These are phyloP conservation scores for Fusarium miscanthi DNA, from an alignment of 2,329 filamentous ascomycete genomes.

Conservation along the genomic window DNA sequence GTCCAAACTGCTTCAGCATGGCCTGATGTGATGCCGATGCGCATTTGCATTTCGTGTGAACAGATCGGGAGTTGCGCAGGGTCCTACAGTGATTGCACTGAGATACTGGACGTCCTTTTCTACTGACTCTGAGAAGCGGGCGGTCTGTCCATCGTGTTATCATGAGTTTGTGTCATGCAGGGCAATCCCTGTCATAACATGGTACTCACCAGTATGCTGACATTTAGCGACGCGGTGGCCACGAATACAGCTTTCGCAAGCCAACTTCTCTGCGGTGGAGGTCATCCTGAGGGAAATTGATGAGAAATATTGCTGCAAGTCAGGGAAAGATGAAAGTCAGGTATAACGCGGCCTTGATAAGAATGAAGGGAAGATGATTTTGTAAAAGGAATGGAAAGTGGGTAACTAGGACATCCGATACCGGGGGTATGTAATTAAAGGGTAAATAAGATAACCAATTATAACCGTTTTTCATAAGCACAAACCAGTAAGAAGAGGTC, in stretches of 20 bases:
- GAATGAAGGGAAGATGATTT: neutral
- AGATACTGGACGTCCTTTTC: conserved; percentile 31
- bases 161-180: neutral
- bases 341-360: neutral
- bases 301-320: neutral
- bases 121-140: conserved; percentile 23
- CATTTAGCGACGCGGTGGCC: conserved; percentile 33
- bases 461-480: neutral
- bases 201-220: conserved; percentile 21
- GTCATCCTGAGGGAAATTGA: neutral
- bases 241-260: conserved; percentile 30
- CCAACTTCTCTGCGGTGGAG: conserved; percentile 16
- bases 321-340: neutral
- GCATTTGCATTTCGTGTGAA: conserved; percentile 33
- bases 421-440: neutral
- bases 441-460: neutral
- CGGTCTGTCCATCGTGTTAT: conserved; percentile 9
- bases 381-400: neutral
- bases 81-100: conserved; percentile 30
- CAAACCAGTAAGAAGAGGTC: no score
- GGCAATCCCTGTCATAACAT: neutral
- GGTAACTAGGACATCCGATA: neutral
- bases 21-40: conserved; percentile 5
- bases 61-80: conserved; percentile 20
- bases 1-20: conserved; percentile 4